phyloP scores from a whole-genome alignment of 2,329 filamentous ascomycete species.

The Aspergillus clavatus region DNA sequence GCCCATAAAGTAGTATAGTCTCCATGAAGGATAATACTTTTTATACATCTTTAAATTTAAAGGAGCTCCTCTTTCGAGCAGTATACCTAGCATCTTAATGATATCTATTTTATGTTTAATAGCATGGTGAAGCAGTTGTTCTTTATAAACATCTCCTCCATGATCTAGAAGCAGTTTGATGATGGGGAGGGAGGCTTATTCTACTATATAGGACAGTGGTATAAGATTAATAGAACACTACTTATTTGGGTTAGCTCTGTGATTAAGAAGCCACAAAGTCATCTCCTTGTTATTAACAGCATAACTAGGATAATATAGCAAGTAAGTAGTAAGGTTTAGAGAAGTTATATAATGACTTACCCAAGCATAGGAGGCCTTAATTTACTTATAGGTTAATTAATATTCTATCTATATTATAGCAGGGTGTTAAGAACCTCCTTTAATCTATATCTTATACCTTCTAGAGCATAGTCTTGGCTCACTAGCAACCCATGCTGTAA shows the following conservation, averaged over 20 bases:
- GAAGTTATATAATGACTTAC: conserved; percentile 8
- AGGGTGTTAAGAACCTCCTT: conserved; percentile 11
- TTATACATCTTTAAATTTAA: conserved; percentile 19
- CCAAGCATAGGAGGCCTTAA: conserved; percentile 16
- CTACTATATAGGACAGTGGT: conserved; percentile 20
- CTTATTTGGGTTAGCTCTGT: conserved; percentile 1
- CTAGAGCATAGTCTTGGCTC: too few species aligned
- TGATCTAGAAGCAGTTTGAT: conserved; percentile 18
- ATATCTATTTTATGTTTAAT: conserved; percentile 13
- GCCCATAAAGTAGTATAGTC: conserved; percentile 16
- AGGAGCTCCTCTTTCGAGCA: conserved; percentile 14
- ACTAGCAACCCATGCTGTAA: too few species aligned
- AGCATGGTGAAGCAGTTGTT: conserved; percentile 21
- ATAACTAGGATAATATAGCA: conserved; percentile 15
- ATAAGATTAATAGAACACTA: conserved; percentile 9
- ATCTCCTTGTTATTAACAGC: conserved; percentile 20
- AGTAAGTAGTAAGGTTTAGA: not conserved
- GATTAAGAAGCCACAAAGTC: conserved; percentile 22
- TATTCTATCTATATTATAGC: conserved; percentile 19
- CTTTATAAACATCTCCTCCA: conserved; percentile 17
- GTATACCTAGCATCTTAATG: conserved; percentile 14
- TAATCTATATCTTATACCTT: too few species aligned
- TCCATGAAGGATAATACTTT: conserved; percentile 16
- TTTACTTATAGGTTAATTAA: conserved; percentile 18
- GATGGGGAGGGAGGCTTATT: conserved; percentile 13